Evolutionary conservation across 257 asterid species (phyloP).

Genomic region (Osmanthus fragrans): DNA sequence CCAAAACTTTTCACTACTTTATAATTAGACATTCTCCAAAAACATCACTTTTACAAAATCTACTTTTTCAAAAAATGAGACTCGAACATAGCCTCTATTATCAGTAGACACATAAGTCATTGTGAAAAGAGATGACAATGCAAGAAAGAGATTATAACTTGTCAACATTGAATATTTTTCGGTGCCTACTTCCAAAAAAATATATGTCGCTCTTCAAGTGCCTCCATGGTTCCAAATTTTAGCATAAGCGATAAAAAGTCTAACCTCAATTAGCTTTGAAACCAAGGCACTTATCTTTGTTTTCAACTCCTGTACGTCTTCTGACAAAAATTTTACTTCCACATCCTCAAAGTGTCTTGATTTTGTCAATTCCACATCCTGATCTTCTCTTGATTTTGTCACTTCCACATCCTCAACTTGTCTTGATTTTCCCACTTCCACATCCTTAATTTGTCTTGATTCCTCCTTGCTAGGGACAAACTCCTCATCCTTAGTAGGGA

Average conservation of each 20-base stretch:
- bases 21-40: too few species aligned
- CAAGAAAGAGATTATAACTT: not conserved
- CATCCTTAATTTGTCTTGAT: not conserved
- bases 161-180: not conserved
- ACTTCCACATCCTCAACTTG: not conserved
- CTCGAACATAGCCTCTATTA: too few species aligned
- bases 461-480: not conserved
- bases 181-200: not conserved
- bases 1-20: too few species aligned
- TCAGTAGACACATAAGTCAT: too few species aligned
- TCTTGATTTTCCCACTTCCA: not conserved
- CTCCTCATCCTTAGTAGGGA: not conserved
- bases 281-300: constrained; percentile 31
- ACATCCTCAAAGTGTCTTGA: not conserved
- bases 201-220: not conserved
- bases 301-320: constrained; percentile 26
- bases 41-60: too few species aligned
- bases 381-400: not conserved
- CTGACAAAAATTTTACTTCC: not conserved
- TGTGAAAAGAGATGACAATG: not conserved
- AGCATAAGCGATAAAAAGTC: not conserved
- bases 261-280: constrained; percentile 39
- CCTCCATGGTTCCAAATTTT: not conserved
- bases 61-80: too few species aligned
- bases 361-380: not conserved